Percentiles rank a stretch among this genome's conserved stretches.
Evolutionary conservation across 108 stramenopile genomes (phyloP).

Genomic region (Conticribra guillardii): DNA sequence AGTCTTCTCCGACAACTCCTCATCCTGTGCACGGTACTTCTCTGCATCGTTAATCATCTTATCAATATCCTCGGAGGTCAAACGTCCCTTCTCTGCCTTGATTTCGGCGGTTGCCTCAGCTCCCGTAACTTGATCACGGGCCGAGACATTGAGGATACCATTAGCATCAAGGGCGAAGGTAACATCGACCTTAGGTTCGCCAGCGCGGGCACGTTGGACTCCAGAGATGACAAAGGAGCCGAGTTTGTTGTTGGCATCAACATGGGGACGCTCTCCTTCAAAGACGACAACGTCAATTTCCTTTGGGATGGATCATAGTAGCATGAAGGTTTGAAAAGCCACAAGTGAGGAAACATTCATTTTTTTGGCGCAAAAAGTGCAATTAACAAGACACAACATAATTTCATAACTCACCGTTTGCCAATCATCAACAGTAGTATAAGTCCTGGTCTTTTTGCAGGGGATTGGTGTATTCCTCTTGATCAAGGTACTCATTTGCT

Average conservation of each 20-base stretch:
- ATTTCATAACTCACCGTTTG: constrained; percentile 54
- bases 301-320: background rate
- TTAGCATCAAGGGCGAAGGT: constrained; percentile 88
- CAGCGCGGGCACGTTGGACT: constrained; percentile 77
- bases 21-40: constrained; percentile 89
- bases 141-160: constrained; percentile 90
- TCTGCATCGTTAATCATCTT: constrained; percentile 93
- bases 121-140: constrained; percentile 88
- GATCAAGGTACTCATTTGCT: constrained; percentile 73
- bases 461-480: constrained; percentile 77
- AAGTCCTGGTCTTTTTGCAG: constrained; percentile 71
- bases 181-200: constrained; percentile 85
- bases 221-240: constrained; percentile 83
- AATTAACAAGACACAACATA: background rate
- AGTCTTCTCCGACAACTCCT: constrained; percentile 71
- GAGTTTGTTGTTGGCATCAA: constrained; percentile 87
- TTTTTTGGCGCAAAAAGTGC: background rate
- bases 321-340: background rate
- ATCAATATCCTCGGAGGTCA: constrained; percentile 87
- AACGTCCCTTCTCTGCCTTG: constrained; percentile 88
- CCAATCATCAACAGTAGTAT: constrained; percentile 77
- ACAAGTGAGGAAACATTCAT: background rate
- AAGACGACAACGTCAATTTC: constrained; percentile 86
- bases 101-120: constrained; percentile 87
- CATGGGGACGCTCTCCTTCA: constrained; percentile 83